phyloP scores from a whole-genome alignment of 139 green algal genomes.

The Mychonastes homosphaera region DNA sequence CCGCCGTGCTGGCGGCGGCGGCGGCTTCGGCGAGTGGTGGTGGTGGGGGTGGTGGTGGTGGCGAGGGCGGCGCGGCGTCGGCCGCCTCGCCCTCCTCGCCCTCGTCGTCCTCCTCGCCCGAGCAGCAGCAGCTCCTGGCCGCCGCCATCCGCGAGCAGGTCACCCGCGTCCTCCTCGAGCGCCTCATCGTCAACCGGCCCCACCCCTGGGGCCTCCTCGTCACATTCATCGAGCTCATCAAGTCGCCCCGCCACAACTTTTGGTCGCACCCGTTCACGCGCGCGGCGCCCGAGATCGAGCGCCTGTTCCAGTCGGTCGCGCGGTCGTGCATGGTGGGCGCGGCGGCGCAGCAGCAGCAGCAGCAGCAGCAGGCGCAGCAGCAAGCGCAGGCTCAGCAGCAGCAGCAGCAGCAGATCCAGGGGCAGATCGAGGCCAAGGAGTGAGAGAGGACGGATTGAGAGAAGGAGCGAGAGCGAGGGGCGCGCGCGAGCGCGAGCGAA shows the following conservation, averaged over 20 bases:
- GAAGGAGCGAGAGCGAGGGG: too few relatives aligned
- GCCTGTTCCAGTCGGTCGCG: conserved; percentile 90
- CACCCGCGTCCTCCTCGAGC: conserved; percentile 96
- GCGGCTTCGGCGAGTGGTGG: too few relatives aligned
- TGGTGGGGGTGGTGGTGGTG: too few relatives aligned
- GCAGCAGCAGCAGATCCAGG: too few relatives aligned
- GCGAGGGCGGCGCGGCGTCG: too few relatives aligned
- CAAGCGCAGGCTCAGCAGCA: background rate
- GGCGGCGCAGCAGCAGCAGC: background rate
- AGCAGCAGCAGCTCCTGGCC: conserved; percentile 22
- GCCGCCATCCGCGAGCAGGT: conserved; percentile 75
- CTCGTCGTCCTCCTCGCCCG: too few relatives aligned
- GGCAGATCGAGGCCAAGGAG: too few relatives aligned
- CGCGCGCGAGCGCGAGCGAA: too few relatives aligned
- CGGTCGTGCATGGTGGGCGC: conserved; percentile 42
- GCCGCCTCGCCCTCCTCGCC: too few relatives aligned
- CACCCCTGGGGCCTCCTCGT: conserved; percentile 87
- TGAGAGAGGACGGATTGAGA: too few relatives aligned
- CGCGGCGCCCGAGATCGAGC: conserved; percentile 90
- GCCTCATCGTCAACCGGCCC: conserved; percentile 94
- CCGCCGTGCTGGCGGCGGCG: conserved; percentile 11
- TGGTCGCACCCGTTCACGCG: conserved; percentile 91
- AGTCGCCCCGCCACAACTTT: conserved; percentile 96
- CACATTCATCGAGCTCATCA: conserved; percentile 99
- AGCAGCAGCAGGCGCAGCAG: background rate